Conservation (phyloP, 139 green algal species). For the Chlamydomonas sp. region DNA sequence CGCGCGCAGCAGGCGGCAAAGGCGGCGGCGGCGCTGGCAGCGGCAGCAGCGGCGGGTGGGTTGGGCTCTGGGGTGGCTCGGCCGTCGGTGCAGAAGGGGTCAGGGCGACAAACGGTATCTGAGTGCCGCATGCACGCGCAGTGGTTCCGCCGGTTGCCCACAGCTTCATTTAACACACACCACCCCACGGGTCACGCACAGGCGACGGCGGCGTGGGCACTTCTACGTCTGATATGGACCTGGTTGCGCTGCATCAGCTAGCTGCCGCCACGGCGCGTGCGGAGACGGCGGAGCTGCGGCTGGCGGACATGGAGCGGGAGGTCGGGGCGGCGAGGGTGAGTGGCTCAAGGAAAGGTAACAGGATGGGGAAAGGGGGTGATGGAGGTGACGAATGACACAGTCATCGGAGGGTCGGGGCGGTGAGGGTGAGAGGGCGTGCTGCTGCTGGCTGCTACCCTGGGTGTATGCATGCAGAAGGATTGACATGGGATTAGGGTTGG, state of each 20-base stretch:
- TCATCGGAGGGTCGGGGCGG: too few relatives aligned
- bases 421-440: too few relatives aligned
- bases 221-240: slow-evolving; percentile 10
- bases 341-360: not conserved
- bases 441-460: too few relatives aligned
- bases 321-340: slow-evolving; percentile 22
- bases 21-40: slow-evolving; percentile 7
- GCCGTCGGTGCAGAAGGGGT: not conserved
- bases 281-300: slow-evolving; percentile 28
- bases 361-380: not conserved
- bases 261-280: slow-evolving; percentile 31
- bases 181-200: not conserved
- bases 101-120: not conserved
- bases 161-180: not conserved
- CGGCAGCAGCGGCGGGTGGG: not conserved
- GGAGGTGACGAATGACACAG: not conserved
- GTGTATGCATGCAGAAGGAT: too few relatives aligned
- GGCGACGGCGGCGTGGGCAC: too few relatives aligned
- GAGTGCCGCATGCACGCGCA: too few relatives aligned
- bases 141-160: not conserved
- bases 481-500: too few relatives aligned
- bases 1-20: slow-evolving; percentile 17
- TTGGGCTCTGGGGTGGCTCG: not conserved
- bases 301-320: slow-evolving; percentile 36
- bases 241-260: slow-evolving; percentile 34